These are phyloP conservation scores for Penicillium salamii DNA, from an alignment of 495 filamentous ascomycete species.

Conservation along the genomic window DNA sequence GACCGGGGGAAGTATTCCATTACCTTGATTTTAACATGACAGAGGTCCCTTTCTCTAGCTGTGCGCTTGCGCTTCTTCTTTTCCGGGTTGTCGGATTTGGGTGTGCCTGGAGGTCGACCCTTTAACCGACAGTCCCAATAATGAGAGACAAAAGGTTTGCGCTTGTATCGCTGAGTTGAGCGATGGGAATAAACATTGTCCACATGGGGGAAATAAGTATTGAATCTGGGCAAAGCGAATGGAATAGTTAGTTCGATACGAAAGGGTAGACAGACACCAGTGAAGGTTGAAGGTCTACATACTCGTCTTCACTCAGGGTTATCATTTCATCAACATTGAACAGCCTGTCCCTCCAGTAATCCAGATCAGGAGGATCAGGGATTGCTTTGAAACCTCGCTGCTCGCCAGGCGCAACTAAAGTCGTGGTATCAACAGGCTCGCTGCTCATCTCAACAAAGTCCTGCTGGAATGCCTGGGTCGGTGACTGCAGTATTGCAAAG, in stretches of 20 bases:
- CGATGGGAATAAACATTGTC: constrained; percentile 93
- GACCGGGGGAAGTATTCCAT: constrained; percentile 72
- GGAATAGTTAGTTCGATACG: no score
- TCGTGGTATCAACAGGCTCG: constrained; percentile 5
- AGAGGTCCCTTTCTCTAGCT: constrained; percentile 73
- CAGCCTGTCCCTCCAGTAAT: constrained; percentile 69
- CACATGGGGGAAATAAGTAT: constrained; percentile 85
- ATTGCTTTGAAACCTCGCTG: constrained; percentile 58
- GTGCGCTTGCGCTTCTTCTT: constrained; percentile 87
- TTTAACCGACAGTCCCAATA: constrained; percentile 93
- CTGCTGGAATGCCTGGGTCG: constrained; percentile 9
- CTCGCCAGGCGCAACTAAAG: constrained; percentile 36
- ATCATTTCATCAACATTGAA: constrained; percentile 77
- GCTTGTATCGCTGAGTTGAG: constrained; percentile 83
- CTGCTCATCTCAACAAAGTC: constrained; percentile 8
- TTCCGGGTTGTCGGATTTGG: constrained; percentile 79
- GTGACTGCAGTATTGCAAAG: constrained; percentile 12
- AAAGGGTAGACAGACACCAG: background rate
- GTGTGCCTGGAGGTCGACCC: constrained; percentile 77
- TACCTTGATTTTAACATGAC: constrained; percentile 92
- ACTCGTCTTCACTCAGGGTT: constrained; percentile 76
- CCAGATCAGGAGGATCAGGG: constrained; percentile 65
- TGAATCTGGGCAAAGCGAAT: constrained; percentile 53
- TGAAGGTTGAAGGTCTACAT: constrained; percentile 28
- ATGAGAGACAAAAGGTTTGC: constrained; percentile 77